Conservation (phyloP, 495 filamentous ascomycete species). For the Viridothelium virens region DNA sequence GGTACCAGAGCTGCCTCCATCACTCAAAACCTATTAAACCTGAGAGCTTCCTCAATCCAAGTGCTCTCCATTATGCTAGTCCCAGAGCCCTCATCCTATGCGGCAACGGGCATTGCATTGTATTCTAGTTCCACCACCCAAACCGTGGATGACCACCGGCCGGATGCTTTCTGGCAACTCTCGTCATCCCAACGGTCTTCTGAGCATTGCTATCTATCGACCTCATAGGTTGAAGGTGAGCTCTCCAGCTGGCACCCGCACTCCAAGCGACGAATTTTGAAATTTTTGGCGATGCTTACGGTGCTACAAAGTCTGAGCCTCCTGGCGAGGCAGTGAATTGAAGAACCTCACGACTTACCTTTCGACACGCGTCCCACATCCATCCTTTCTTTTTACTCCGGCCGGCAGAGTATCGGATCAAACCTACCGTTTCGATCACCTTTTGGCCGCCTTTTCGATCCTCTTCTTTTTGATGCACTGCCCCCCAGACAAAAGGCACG, state of each 20-base stretch:
- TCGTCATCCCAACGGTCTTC: conserved; percentile 8
- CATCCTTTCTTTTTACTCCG: neutral
- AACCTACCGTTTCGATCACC: neutral
- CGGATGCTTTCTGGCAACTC: conserved; percentile 7
- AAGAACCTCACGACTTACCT: neutral
- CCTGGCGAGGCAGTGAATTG: conserved; percentile 10
- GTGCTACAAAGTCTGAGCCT: conserved; percentile 7
- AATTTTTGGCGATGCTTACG: conserved; percentile 4
- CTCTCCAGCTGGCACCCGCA: neutral
- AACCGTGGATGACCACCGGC: conserved; percentile 6
- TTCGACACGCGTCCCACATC: neutral
- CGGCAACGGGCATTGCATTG: neutral
- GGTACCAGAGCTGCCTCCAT: conserved; percentile 7
- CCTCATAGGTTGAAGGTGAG: neutral
- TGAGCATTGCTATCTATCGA: neutral
- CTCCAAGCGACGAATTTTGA: neutral
- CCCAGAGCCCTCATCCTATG: neutral
- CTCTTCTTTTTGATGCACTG: too few species aligned
- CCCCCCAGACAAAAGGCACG: neutral
- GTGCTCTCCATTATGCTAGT: conserved; percentile 4
- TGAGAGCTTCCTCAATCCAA: neutral
- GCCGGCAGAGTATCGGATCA: neutral
- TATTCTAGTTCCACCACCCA: neutral
- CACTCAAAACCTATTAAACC: conserved; percentile 3
- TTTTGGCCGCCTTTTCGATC: neutral